phyloP scores from a whole-genome alignment of 768 basidiomycete genomes.

The Serendipita sp. region DNA sequence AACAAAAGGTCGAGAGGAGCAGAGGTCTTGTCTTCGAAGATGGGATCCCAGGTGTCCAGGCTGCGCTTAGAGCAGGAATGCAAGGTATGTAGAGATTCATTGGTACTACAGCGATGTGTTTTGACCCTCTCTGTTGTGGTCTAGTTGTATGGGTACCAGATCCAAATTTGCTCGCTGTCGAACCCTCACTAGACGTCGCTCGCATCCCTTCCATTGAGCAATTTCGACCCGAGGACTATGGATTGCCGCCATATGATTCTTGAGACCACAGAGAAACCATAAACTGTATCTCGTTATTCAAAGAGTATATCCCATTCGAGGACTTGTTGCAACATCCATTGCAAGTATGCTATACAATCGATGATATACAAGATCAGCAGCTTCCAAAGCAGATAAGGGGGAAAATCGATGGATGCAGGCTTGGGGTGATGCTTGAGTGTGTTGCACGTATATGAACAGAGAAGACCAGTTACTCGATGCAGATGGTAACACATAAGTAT shows the following conservation, averaged over 20 bases:
- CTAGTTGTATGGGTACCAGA: conserved; percentile 81
- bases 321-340: too few species aligned
- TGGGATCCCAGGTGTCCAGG: conserved; percentile 56
- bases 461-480: too few species aligned
- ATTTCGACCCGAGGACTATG: conserved; percentile 73
- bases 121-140: not conserved
- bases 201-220: conserved; percentile 46
- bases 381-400: too few species aligned
- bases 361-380: too few species aligned
- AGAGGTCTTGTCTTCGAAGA: conserved; percentile 76
- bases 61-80: conserved; percentile 76
- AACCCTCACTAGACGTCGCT: conserved; percentile 29
- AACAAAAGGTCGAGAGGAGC: conserved; percentile 30
- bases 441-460: too few species aligned
- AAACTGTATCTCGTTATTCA: too few species aligned
- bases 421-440: too few species aligned
- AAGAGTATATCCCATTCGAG: too few species aligned
- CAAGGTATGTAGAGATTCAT: conserved; percentile 34
- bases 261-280: not conserved
- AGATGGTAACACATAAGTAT: too few species aligned
- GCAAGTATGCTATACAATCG: too few species aligned
- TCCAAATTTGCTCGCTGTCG: conserved; percentile 38
- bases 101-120: not conserved
- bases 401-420: too few species aligned
- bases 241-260: conserved; percentile 47